These are phyloP conservation scores for Ambrosia trifida DNA, from an alignment of 129 eudicot species.

Conservation along the genomic window DNA sequence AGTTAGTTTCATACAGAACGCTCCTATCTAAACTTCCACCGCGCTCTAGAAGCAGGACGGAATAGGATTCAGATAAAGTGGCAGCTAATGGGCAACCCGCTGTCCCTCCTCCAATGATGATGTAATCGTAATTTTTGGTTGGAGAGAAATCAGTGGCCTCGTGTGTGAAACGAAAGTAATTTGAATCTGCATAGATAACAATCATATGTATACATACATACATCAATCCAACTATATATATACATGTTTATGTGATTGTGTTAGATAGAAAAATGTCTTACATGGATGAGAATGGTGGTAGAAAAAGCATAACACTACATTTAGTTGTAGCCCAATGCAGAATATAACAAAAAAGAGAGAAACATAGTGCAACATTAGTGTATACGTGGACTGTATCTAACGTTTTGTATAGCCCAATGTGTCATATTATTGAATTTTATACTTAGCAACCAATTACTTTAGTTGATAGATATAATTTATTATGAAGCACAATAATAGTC, in stretches of 20 bases:
- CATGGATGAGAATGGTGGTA: slow-evolving; percentile 22
- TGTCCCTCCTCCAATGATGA: slow-evolving; percentile 48
- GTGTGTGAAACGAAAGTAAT: slow-evolving; percentile 14
- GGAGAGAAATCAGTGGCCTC: slow-evolving; percentile 31
- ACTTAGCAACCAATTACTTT: no score
- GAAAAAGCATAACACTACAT: slow-evolving; percentile 13
- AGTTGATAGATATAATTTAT: no score
- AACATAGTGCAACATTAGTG: background rate
- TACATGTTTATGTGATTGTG: background rate
- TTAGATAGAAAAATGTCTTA: background rate
- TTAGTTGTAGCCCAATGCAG: slow-evolving; percentile 3
- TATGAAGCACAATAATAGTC: no score
- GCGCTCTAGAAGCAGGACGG: slow-evolving; percentile 38
- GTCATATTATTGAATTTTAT: no score
- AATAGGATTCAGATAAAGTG: slow-evolving; percentile 40
- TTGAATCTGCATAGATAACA: slow-evolving; percentile 11
- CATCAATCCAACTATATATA: background rate
- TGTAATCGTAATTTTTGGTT: slow-evolving; percentile 33
- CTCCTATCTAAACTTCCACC: slow-evolving; percentile 29
- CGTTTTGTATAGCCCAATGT: no score
- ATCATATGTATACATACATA: no score
- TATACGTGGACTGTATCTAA: no score
- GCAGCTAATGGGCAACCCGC: slow-evolving; percentile 46
- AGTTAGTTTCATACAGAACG: slow-evolving; percentile 20
- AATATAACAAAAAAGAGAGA: slow-evolving; percentile 6